phyloP scores from a whole-genome alignment of 176 grass and related monocot species.

The Cenchrus fungigraminus region DNA sequence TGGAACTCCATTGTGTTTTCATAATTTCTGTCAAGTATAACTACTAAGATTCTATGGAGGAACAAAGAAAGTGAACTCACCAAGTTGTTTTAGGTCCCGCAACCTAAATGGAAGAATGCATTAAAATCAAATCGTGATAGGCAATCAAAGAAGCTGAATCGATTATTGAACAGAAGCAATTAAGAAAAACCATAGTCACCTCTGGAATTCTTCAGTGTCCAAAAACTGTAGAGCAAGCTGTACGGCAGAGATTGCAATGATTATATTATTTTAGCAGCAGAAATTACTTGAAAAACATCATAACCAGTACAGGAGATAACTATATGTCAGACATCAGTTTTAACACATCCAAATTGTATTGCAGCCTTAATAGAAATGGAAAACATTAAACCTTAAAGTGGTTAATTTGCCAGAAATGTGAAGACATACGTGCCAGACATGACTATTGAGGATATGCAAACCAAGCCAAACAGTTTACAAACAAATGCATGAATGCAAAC shows the following conservation, averaged over 20 bases:
- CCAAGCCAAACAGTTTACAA: background rate
- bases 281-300: background rate
- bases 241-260: slow-evolving; percentile 25
- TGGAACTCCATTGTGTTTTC: background rate
- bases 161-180: background rate
- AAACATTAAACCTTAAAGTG: background rate
- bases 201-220: slow-evolving; percentile 93
- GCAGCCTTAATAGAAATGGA: background rate
- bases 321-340: background rate
- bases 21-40: background rate
- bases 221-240: slow-evolving; percentile 91
- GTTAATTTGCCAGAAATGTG: background rate
- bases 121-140: slow-evolving; percentile 34
- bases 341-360: background rate
- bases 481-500: background rate
- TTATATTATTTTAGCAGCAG: background rate
- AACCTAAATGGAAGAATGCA: slow-evolving; percentile 57
- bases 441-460: background rate
- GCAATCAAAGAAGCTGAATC: slow-evolving; percentile 16
- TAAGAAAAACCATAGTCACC: slow-evolving; percentile 41
- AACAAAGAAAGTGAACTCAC: slow-evolving; percentile 45
- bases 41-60: background rate
- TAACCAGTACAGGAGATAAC: background rate
- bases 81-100: slow-evolving; percentile 95
- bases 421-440: background rate